Evolutionary conservation across 176 grass and related monocot genomes (phyloP), one percentile per base, ranked within the genome.

Genomic region (Alloteropsis semialata): DNA sequence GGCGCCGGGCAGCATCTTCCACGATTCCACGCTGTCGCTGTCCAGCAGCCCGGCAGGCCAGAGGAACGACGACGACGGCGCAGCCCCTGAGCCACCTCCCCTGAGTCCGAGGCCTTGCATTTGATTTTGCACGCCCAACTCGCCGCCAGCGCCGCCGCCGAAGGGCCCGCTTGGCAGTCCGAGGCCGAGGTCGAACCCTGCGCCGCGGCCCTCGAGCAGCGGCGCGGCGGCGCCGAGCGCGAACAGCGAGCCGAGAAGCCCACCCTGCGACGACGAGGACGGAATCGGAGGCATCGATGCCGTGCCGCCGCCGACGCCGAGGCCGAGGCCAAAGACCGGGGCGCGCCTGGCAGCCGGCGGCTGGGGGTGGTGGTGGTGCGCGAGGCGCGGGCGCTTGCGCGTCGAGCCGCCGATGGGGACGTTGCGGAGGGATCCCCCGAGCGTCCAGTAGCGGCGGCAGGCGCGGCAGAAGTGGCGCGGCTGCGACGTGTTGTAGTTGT

Each of bases 361-460:
- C 76, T 44, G 73, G 11, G 36, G 72, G 16, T 44, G 56, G 15
- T 41, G 55, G 37, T 59, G 27, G 41, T 78, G 76, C 11, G 87
- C 85, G 15, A 79, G 82, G 62, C 91, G 91, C 67, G 84, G 87
- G 73, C 96, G 92, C 87, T 96, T 99, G 57, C 96, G 96, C n/a
- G 89, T 88, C 39, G 93, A 89, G 5, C 96, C 96, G 21, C 96
- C 96, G 63, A 99, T 92, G 80, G 96, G 96, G 21, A 99, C 89
- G 81, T 99, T 96, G 61, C 96, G 92, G 65, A 99, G 92, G 28
- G 96, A 90, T 5, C 96, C 96, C 2, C 96, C 96, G 17, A 96
- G 92, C 48, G 96, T 98, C 96, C 96, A 98, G 90, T 98, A 98
- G 64, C 96, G 92, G 61, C 92, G 96, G 86, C 96, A 98, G 3